Percentiles rank a stretch among this genome's conserved stretches.
Evolutionary conservation across 352 stramenopile species (phyloP).

Genomic region (Globisporangium iwayamae): DNA sequence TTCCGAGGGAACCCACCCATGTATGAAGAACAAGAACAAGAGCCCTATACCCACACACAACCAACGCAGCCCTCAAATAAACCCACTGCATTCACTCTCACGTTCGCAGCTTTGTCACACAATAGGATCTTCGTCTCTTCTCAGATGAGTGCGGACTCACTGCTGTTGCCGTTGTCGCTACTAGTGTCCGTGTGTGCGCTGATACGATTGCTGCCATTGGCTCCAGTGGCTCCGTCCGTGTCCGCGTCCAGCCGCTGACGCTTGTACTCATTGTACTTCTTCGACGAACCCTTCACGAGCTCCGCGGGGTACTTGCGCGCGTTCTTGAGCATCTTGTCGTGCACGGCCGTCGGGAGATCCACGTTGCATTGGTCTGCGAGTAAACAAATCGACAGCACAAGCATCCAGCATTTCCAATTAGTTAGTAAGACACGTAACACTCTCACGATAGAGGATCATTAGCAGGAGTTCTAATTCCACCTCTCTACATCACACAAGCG

Average conservation of each 20-base stretch:
- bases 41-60: background rate
- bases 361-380: conserved; percentile 81
- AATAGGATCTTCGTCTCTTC: background rate
- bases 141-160: conserved; percentile 10
- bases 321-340: conserved; percentile 93
- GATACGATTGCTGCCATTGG: background rate
- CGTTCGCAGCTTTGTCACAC: background rate
- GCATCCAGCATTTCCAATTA: background rate
- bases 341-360: conserved; percentile 82
- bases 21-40: too few relatives aligned
- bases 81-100: background rate
- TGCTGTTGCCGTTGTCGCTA: conserved; percentile 6
- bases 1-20: too few relatives aligned
- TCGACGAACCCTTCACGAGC: conserved; percentile 52
- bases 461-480: background rate
- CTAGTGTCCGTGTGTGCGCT: background rate
- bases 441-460: background rate
- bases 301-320: conserved; percentile 79
- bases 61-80: background rate
- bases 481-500: background rate
- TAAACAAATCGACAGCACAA: background rate
- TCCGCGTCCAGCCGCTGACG: conserved; percentile 39
- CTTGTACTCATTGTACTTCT: conserved; percentile 85
- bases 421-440: background rate
- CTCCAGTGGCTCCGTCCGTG: conserved; percentile 3